phyloP scores from a whole-genome alignment of 371 early-diverging fungal genomes.

The Synchytrium microbalum region DNA sequence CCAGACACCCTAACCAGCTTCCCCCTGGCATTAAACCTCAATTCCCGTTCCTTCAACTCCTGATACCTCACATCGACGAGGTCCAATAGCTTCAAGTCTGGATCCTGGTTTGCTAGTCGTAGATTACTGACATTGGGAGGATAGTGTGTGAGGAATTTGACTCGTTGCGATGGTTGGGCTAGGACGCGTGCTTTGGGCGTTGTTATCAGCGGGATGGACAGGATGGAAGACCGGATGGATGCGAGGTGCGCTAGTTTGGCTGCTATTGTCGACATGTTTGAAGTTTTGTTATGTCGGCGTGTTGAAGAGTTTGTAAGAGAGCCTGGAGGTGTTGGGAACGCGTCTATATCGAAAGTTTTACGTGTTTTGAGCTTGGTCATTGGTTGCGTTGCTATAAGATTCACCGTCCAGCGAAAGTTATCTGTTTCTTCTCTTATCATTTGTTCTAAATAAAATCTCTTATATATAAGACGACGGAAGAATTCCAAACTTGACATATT shows the following conservation, averaged over 20 bases:
- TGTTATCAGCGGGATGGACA: background rate
- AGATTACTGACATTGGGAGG: slow-evolving; percentile 23
- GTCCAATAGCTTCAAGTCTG: slow-evolving; percentile 10
- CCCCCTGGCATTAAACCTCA: slow-evolving; percentile 21
- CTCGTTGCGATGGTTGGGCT: background rate
- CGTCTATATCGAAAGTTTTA: too few species aligned
- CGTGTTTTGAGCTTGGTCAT: too few species aligned
- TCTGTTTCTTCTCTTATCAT: too few species aligned
- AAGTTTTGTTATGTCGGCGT: too few species aligned
- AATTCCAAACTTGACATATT: too few species aligned
- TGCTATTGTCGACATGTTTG: too few species aligned
- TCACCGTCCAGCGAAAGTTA: too few species aligned
- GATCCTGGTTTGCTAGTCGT: slow-evolving; percentile 22
- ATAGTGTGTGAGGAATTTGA: slow-evolving; percentile 7
- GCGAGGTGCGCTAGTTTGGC: background rate
- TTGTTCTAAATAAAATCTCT: too few species aligned
- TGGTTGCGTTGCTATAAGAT: too few species aligned
- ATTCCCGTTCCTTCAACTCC: slow-evolving; percentile 14
- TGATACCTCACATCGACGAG: slow-evolving; percentile 23
- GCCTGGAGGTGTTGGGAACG: too few species aligned
- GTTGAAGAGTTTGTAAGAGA: too few species aligned
- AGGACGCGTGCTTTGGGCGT: background rate
- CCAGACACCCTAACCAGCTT: slow-evolving; percentile 28
- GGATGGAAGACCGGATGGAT: background rate
- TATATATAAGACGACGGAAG: too few species aligned